A percentile compares a stretch with the other conserved stretches of the same genome.
phyloP scores from a whole-genome alignment of 73 alveolate species.

The Uronychia binucleata region DNA sequence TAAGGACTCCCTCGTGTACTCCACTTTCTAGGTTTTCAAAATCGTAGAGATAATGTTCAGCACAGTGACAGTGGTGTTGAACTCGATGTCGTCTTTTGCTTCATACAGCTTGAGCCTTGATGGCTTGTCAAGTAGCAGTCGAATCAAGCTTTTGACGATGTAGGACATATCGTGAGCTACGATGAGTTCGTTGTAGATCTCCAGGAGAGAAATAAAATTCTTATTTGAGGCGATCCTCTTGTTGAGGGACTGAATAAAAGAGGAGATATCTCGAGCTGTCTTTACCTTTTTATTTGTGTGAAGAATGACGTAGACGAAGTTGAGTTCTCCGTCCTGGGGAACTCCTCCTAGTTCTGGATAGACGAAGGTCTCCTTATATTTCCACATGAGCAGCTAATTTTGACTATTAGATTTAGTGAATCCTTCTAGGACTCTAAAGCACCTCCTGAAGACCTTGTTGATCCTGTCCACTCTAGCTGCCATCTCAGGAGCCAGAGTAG shows the following conservation, averaged over 20 bases:
- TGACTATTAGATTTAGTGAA: slow-evolving; percentile 1
- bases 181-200: slow-evolving; percentile 23
- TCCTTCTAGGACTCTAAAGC: slow-evolving; percentile 21
- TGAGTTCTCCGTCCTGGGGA: slow-evolving; percentile 22
- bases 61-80: not conserved
- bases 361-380: slow-evolving; percentile 27
- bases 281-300: slow-evolving; percentile 3
- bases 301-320: slow-evolving; percentile 18
- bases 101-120: not conserved
- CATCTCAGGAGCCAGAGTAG: not conserved
- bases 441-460: slow-evolving; percentile 4
- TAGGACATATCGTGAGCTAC: not conserved
- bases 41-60: slow-evolving; percentile 10
- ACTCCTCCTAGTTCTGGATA: slow-evolving; percentile 3
- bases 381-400: slow-evolving; percentile 33
- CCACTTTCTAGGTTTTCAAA: not conserved
- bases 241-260: slow-evolving; percentile 4
- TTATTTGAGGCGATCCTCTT: not conserved
- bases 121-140: slow-evolving; percentile 6
- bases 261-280: not conserved
- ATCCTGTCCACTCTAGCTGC: not conserved
- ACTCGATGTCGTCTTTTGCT: not conserved
- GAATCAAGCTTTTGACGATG: not conserved
- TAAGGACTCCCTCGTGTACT: slow-evolving; percentile 5
- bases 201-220: slow-evolving; percentile 9